These are phyloP conservation scores for Blastobotrys terrestris DNA, from an alignment of 805 yeast species.

Conservation along the genomic window DNA sequence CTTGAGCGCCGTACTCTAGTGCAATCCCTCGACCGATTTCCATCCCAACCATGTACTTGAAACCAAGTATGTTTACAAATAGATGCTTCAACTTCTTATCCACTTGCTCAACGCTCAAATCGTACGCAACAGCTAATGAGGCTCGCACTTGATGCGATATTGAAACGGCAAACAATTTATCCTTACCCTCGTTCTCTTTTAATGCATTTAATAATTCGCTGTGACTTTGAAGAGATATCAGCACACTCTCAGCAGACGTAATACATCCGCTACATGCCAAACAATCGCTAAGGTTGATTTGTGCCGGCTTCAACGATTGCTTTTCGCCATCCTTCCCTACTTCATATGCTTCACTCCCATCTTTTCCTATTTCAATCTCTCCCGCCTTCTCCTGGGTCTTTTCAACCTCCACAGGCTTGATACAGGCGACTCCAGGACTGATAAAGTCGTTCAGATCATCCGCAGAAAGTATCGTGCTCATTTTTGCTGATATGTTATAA, in stretches of 20 bases:
- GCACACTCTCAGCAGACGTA: slow-evolving; percentile 93
- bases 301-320: slow-evolving; percentile 68
- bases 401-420: slow-evolving; percentile 65
- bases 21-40: slow-evolving; percentile 73
- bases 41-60: slow-evolving; percentile 72
- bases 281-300: slow-evolving; percentile 86
- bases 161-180: slow-evolving; percentile 59
- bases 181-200: slow-evolving; percentile 26
- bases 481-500: slow-evolving; percentile 23
- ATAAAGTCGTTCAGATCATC: slow-evolving; percentile 93
- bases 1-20: slow-evolving; percentile 43
- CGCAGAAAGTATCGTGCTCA: slow-evolving; percentile 85
- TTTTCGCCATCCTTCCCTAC: slow-evolving; percentile 14
- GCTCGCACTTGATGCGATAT: slow-evolving; percentile 83
- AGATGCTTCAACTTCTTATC: slow-evolving; percentile 59
- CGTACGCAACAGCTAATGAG: slow-evolving; percentile 66
- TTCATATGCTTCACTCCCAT: slow-evolving; percentile 26
- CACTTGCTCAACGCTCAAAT: slow-evolving; percentile 43
- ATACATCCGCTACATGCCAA: slow-evolving; percentile 96
- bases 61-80: slow-evolving; percentile 57
- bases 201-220: slow-evolving; percentile 63
- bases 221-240: slow-evolving; percentile 87
- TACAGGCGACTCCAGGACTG: slow-evolving; percentile 89
- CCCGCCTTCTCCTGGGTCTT: slow-evolving; percentile 31
- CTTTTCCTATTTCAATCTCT: slow-evolving; percentile 59